phyloP scores from a whole-genome alignment of 352 stramenopile species.

The Globisporangium barbulae region DNA sequence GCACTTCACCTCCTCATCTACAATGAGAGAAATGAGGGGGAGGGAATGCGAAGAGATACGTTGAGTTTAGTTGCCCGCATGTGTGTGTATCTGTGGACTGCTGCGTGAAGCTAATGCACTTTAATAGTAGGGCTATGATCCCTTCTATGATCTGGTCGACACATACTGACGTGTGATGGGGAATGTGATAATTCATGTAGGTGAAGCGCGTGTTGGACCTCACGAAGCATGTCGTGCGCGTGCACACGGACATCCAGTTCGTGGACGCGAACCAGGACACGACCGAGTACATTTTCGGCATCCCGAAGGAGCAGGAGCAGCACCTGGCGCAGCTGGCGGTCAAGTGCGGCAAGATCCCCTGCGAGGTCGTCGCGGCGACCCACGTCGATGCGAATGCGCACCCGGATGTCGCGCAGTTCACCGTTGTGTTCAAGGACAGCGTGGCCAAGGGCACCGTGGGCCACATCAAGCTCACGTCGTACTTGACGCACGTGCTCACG shows the following conservation, averaged over 20 bases:
- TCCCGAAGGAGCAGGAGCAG: constrained; percentile 50
- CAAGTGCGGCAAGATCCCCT: constrained; percentile 71
- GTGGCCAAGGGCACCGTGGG: constrained; percentile 47
- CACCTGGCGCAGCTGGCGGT: constrained; percentile 58
- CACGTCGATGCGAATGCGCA: constrained; percentile 24
- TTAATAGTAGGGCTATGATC: too few species aligned
- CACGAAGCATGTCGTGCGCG: constrained; percentile 79
- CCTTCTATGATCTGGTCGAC: background rate
- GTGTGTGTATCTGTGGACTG: background rate
- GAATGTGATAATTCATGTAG: constrained; percentile 19
- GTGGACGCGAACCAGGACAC: constrained; percentile 51
- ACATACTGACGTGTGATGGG: background rate
- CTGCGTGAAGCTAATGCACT: background rate
- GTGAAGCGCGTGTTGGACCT: constrained; percentile 78
- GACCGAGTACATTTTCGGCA: constrained; percentile 57
- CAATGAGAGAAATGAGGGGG: background rate
- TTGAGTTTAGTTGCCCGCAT: background rate
- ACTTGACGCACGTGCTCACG: constrained; percentile 77
- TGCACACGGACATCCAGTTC: constrained; percentile 74
- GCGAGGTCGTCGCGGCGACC: constrained; percentile 54
- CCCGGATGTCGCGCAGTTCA: constrained; percentile 53
- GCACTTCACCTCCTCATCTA: constrained; percentile 2
- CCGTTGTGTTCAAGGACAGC: constrained; percentile 61
- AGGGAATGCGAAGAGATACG: background rate
- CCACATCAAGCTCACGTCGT: constrained; percentile 71